A percentile compares a stretch with the other conserved stretches of the same genome.
phyloP scores from a whole-genome alignment of 768 basidiomycete genomes.

The Lactifluus hygrophoroides region DNA sequence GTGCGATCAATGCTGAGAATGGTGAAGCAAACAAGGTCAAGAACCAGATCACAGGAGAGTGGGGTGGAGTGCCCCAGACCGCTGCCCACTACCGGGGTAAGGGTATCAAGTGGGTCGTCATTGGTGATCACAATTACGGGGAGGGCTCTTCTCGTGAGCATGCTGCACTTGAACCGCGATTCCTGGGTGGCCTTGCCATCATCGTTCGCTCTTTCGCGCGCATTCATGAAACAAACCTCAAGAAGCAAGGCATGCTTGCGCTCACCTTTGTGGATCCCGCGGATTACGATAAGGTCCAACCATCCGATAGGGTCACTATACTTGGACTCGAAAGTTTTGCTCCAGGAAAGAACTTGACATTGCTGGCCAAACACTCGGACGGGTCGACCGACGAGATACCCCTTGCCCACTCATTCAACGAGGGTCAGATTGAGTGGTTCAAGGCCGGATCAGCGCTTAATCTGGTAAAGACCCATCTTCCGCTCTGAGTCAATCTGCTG shows the following conservation, averaged over 20 bases:
- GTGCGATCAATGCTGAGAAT: constrained; percentile 94
- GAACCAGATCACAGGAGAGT: constrained; percentile 85
- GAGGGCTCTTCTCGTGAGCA: constrained; percentile 98
- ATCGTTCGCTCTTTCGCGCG: constrained; percentile 95
- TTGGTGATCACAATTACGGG: constrained; percentile 95
- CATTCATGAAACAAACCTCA: constrained; percentile 97
- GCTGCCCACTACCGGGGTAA: constrained; percentile 83
- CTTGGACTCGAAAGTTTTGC: constrained; percentile 81
- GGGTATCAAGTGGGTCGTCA: constrained; percentile 93
- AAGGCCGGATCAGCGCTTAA: constrained; percentile 94
- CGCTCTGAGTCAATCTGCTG: background rate
- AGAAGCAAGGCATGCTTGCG: constrained; percentile 99
- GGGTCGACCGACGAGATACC: constrained; percentile 67
- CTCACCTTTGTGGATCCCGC: constrained; percentile 86
- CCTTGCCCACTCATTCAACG: constrained; percentile 92
- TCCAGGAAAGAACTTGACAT: constrained; percentile 85
- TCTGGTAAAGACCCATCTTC: constrained; percentile 42
- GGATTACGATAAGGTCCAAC: constrained; percentile 90
- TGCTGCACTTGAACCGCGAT: constrained; percentile 92
- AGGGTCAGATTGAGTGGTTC: constrained; percentile 98
- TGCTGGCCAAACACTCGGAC: constrained; percentile 75
- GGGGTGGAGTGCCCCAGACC: constrained; percentile 74
- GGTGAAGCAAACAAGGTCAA: constrained; percentile 93
- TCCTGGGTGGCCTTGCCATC: constrained; percentile 91
- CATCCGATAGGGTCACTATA: constrained; percentile 84